Evolutionary conservation across 331 rosid species (phyloP).

Genomic region (Acacia pycnantha): DNA sequence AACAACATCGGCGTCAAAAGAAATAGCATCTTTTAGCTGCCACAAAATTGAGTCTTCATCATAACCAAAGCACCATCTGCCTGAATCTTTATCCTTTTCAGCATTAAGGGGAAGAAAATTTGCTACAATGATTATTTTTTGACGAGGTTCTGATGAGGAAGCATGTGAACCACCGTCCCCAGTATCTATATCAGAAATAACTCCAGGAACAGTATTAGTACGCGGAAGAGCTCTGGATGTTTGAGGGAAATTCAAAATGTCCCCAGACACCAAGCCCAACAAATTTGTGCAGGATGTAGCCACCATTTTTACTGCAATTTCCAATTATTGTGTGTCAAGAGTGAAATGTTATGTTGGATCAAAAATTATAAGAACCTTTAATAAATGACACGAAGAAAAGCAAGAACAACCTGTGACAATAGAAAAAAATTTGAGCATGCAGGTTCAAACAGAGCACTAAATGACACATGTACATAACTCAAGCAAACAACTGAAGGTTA

Average conservation of each 20-base stretch:
- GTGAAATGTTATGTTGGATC: conserved; percentile 4
- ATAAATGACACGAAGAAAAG: conserved; percentile 16
- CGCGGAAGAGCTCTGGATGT: conserved; percentile 53
- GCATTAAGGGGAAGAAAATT: conserved; percentile 68
- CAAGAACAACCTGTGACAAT: conserved; percentile 20
- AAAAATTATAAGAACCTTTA: conserved; percentile 8
- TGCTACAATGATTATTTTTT: conserved; percentile 60
- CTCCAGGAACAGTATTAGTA: conserved; percentile 45
- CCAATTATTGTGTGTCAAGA: conserved; percentile 3
- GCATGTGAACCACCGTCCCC: conserved; percentile 31
- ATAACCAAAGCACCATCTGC: conserved; percentile 59
- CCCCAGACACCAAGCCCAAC: conserved; percentile 60
- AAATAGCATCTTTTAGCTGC: conserved; percentile 57
- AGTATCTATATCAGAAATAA: conserved; percentile 41
- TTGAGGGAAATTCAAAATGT: conserved; percentile 49
- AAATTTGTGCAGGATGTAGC: conserved; percentile 64
- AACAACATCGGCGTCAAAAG: conserved; percentile 43
- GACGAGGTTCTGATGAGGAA: conserved; percentile 29
- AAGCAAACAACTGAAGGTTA: background rate
- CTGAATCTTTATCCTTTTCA: conserved; percentile 47
- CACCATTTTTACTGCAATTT: conserved; percentile 42
- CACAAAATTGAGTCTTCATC: conserved; percentile 59
- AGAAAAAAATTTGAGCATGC: conserved; percentile 12
- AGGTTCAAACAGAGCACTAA: background rate
- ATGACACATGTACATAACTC: background rate